phyloP scores from a whole-genome alignment of 139 green algal species.

The Chlamydomonas incerta region DNA sequence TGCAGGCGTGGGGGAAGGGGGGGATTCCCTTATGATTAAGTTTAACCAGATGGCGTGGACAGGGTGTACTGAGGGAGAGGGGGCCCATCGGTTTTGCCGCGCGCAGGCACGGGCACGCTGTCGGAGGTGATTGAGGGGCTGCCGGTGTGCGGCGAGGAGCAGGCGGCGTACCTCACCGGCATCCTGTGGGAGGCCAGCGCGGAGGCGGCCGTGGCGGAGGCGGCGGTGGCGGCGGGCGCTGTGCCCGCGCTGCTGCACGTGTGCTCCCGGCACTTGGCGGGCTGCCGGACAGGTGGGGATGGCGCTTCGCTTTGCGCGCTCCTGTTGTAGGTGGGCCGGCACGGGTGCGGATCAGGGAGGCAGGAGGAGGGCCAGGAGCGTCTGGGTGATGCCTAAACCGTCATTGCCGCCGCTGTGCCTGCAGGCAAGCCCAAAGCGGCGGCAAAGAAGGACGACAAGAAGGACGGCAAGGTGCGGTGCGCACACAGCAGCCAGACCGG shows the following conservation, averaged over 20 bases:
- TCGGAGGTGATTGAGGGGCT: slow-evolving; percentile 20
- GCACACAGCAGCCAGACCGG: too few species aligned
- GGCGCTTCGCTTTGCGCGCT: too few species aligned
- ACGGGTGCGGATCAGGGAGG: too few species aligned
- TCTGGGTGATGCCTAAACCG: too few species aligned
- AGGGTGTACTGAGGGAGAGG: too few species aligned
- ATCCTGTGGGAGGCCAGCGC: slow-evolving; percentile 64
- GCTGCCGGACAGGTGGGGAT: slow-evolving; percentile 29
- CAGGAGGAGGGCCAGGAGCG: too few species aligned
- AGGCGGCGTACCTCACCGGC: slow-evolving; percentile 58
- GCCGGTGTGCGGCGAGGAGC: slow-evolving; percentile 36
- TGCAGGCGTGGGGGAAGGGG: too few species aligned
- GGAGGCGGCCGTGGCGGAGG: slow-evolving; percentile 38
- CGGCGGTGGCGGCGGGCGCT: slow-evolving; percentile 26
- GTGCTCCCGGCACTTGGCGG: slow-evolving; percentile 32
- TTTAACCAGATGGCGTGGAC: too few species aligned
- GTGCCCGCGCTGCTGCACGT: slow-evolving; percentile 52
- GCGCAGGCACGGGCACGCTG: slow-evolving; percentile 38
- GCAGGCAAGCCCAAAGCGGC: not conserved
- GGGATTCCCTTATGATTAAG: too few species aligned
- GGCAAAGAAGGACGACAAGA: slow-evolving; percentile 30
- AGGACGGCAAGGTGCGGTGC: slow-evolving; percentile 7
- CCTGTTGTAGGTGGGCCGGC: too few species aligned
- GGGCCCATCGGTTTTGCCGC: too few species aligned
- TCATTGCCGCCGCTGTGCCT: too few species aligned